Conservation (phyloP, 2,329 filamentous ascomycete species). For the Colletotrichum lentis region DNA sequence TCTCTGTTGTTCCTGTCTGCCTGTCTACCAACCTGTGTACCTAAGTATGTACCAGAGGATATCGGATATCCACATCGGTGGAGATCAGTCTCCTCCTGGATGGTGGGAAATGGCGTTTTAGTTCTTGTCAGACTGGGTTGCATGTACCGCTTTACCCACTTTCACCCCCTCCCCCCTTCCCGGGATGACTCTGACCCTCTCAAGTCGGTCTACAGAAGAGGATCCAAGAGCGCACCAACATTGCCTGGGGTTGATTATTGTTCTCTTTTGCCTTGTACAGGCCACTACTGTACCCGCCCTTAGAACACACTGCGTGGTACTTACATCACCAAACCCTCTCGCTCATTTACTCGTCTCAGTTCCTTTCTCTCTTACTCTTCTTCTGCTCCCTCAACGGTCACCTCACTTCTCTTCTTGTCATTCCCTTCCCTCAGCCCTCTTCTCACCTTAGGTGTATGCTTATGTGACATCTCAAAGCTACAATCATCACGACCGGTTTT, state of each 20-base stretch:
- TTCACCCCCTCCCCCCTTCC: conserved; percentile 7
- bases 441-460: not conserved
- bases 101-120: conserved; percentile 24
- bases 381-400: not conserved
- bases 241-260: not conserved
- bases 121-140: conserved; percentile 16
- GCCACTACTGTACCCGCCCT: not conserved
- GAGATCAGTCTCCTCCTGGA: conserved; percentile 6
- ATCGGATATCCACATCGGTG: conserved; percentile 12
- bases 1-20: not conserved
- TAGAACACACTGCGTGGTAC: not conserved
- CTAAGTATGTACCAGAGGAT: conserved; percentile 8
- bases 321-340: conserved; percentile 21
- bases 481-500: conserved; percentile 1
- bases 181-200: not conserved
- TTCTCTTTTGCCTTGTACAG: conserved; percentile 3
- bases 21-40: too few relatives aligned
- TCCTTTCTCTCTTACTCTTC: conserved; percentile 1
- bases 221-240: conserved; percentile 6
- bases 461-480: conserved; percentile 1
- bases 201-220: not conserved
- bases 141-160: conserved; percentile 14
- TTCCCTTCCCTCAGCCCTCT: conserved; percentile 16
- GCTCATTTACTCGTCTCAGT: conserved; percentile 10
- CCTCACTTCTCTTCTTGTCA: conserved; percentile 29